Conservation (phyloP, 164 flowering plant genomes). For the Kingdonia uniflora region DNA sequence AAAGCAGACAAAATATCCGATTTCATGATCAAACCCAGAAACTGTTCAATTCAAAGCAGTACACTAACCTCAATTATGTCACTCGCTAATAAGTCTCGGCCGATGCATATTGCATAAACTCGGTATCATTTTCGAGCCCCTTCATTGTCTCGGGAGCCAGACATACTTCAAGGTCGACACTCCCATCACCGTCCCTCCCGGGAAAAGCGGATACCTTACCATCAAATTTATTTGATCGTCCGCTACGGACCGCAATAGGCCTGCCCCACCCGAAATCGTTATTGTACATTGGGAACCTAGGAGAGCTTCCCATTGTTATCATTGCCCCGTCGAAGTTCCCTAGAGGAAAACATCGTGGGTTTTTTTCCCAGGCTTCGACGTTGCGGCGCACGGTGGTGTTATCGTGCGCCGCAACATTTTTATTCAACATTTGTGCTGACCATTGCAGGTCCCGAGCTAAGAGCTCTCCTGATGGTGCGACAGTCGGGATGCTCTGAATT, state of each 20-base stretch:
- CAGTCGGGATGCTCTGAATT: conserved; percentile 67
- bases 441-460: conserved; percentile 35
- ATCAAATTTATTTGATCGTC: conserved; percentile 73
- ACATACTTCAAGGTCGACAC: conserved; percentile 78
- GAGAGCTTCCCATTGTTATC: conserved; percentile 81
- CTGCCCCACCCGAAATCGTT: conserved; percentile 92
- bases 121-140: conserved; percentile 36
- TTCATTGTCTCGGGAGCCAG: conserved; percentile 74
- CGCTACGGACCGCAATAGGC: conserved; percentile 75
- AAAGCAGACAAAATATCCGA: too few species aligned
- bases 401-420: conserved; percentile 42
- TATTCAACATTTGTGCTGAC: conserved; percentile 54
- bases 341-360: conserved; percentile 60
- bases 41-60: too few species aligned
- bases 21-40: too few species aligned
- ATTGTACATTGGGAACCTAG: conserved; percentile 83
- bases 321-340: conserved; percentile 66
- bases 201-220: conserved; percentile 92
- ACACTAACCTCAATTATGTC: too few species aligned
- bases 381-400: conserved; percentile 32
- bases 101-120: conserved; percentile 49
- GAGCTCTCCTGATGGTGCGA: conserved; percentile 48
- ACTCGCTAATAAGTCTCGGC: too few species aligned
- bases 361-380: conserved; percentile 58
- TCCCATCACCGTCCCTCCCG: conserved; percentile 78